Evolutionary conservation across 805 yeast genomes (phyloP), one percentile per base, ranked within the genome.

Genomic region (Zygoascus flipseniorum): DNA sequence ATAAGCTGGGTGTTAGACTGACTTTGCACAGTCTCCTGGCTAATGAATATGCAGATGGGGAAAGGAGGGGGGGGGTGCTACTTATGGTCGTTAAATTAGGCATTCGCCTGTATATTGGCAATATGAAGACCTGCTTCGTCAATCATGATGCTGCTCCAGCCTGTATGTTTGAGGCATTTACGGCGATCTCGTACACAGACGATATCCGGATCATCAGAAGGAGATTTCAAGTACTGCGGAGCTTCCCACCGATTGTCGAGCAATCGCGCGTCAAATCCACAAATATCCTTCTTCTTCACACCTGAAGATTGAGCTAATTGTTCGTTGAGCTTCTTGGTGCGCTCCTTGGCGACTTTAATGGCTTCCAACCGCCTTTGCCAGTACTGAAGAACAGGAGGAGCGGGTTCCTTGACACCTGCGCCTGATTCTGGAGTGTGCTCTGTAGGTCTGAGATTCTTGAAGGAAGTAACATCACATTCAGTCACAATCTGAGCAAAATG

Each of bases 241-340:
- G 19, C 31, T 46, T 39, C 45, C 52, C 54, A 46, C n/a, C 53
- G 56, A 8, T 26, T 46, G 35, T 51, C 52, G 14, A 54, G 35
- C 11, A 59, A 51, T 32, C 32, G 41, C n/a, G 11, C 28, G 42
- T 59, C 60, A 44, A 56, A 43, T n/a, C 65, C 63, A 48, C 66
- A 62, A 1, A 57, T 54, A 41, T 60, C 64, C 47, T 52, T 53
- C 49, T 60, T 60, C 42, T 60, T 52, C n/a, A 54, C 61, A 1
- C 59, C 62, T 1, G 50, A 46, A 31, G 56, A 62, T 3, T 51
- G 53, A 2, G 63, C 61, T 2, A 60, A 42, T 43, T 59, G 59
- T 39, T 60, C 64, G n/a, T 55, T 48, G 19, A 61, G 42, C 43
- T 48, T 42, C 47, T 60, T 56, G 31, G 58, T 48, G 26, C 61